phyloP scores from a whole-genome alignment of 208 protist genomes.

The Acanthamoeba rhysodes region DNA sequence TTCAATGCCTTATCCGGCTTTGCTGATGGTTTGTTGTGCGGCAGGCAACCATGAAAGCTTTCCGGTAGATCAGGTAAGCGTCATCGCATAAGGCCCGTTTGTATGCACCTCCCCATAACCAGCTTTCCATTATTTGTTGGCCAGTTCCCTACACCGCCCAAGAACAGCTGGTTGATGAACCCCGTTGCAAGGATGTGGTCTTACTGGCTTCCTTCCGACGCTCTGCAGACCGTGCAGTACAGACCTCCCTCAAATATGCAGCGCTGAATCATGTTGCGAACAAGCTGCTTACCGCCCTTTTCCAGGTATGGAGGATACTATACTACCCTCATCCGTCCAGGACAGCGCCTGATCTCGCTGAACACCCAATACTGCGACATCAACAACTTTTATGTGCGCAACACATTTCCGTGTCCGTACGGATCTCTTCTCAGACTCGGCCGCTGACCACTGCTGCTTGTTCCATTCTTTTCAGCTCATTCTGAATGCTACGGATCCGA shows the following conservation, averaged over 20 bases:
- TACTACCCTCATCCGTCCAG: constrained; percentile 7
- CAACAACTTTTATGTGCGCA: constrained; percentile 42
- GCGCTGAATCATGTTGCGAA: too few relatives aligned
- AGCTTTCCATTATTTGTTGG: background rate
- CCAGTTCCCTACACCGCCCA: constrained; percentile 5
- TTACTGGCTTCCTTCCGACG: constrained; percentile 5
- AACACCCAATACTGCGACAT: constrained; percentile 69
- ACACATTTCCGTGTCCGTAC: too few relatives aligned
- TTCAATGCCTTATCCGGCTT: background rate
- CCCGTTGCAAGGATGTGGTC: constrained; percentile 24
- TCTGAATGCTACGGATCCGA: constrained; percentile 33
- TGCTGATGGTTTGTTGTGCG: background rate
- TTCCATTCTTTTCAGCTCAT: background rate
- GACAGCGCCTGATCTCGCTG: constrained; percentile 33
- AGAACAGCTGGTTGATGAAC: constrained; percentile 55
- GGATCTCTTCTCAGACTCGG: background rate
- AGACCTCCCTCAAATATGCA: background rate
- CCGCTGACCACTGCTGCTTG: background rate
- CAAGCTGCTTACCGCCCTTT: background rate
- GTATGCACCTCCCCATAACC: background rate
- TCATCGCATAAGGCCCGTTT: background rate
- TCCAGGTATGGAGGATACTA: constrained; percentile 43
- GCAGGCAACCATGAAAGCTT: constrained; percentile 55
- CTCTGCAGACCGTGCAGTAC: constrained; percentile 4
- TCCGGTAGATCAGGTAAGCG: constrained; percentile 15